Conservation (phyloP, 2,329 filamentous ascomycete species). For the Trichoderma sp. region DNA sequence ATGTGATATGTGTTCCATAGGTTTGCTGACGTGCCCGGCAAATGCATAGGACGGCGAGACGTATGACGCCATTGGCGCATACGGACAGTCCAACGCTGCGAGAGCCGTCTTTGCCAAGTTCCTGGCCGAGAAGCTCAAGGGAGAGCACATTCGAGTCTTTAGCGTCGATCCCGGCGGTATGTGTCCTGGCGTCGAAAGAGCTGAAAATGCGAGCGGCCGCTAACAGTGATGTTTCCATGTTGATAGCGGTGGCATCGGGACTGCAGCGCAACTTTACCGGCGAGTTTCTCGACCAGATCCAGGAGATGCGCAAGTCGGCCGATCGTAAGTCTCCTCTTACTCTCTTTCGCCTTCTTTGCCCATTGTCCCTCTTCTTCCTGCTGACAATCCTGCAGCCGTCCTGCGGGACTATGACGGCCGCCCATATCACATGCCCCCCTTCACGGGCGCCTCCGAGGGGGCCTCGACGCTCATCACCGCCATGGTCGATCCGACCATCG, state of each 20-base stretch:
- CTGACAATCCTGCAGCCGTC: not conserved
- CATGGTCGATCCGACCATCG: conserved; percentile 30
- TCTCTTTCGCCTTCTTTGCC: too few relatives aligned
- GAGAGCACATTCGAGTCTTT: conserved; percentile 25
- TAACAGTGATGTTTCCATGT: not conserved
- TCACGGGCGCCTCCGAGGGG: conserved; percentile 44
- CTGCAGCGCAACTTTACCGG: conserved; percentile 23
- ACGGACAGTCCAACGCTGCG: conserved; percentile 29
- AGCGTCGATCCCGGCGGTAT: conserved; percentile 29
- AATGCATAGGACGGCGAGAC: conserved; percentile 12
- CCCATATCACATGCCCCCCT: conserved; percentile 6
- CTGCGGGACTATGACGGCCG: conserved; percentile 26
- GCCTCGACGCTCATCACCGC: conserved; percentile 28
- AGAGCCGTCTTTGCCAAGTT: conserved; percentile 27
- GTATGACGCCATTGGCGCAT: conserved; percentile 19
- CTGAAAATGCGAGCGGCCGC: not conserved
- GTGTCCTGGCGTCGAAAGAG: not conserved
- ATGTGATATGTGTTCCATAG: not conserved
- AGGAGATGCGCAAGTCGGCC: not conserved
- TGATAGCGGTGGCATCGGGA: conserved; percentile 12
- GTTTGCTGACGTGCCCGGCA: not conserved
- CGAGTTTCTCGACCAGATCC: not conserved
- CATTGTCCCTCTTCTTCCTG: not conserved
- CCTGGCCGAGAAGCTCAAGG: conserved; percentile 23
- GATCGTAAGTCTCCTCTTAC: not conserved